A percentile compares a stretch with the other conserved stretches of the same genome.
Evolutionary conservation across 148 eudicot species (phyloP).

Genomic region (Vaccinium macrocarpon): DNA sequence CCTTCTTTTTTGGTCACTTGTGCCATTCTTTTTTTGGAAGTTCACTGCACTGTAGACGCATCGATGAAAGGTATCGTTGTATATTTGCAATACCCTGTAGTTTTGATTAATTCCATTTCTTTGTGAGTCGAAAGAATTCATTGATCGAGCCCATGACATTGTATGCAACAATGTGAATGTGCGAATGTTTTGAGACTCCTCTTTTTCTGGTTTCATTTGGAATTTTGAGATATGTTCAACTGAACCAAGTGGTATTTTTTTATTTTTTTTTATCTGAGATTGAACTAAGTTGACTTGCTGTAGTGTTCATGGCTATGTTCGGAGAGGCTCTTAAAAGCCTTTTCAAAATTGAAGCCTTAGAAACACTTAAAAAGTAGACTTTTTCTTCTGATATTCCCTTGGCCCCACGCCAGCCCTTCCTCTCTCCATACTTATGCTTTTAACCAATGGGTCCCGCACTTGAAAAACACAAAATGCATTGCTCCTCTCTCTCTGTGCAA

Average conservation of each 20-base stretch:
- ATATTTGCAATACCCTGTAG: not conserved
- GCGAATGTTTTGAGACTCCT: not conserved
- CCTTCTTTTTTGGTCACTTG: not conserved
- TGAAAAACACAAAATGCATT: too few species aligned
- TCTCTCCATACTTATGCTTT: too few species aligned
- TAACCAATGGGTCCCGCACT: too few species aligned
- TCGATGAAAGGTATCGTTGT: not conserved
- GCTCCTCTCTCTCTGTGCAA: too few species aligned
- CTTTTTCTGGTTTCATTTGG: not conserved
- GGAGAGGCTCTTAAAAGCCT: too few species aligned
- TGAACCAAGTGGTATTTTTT: not conserved
- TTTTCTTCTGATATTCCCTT: too few species aligned
- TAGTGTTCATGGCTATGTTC: too few species aligned
- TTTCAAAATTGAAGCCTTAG: too few species aligned
- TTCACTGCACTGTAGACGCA: not conserved
- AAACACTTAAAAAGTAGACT: too few species aligned
- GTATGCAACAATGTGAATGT: too few species aligned
- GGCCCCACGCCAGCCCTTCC: too few species aligned
- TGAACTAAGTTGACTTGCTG: not conserved
- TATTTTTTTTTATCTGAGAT: too few species aligned
- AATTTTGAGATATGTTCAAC: not conserved
- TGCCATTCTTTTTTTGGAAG: not conserved
- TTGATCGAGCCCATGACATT: not conserved
- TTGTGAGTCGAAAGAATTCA: not conserved
- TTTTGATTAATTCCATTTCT: not conserved